Percentiles rank a stretch among this genome's conserved stretches.
Conservation (phyloP, 2,329 filamentous ascomycete genomes). For the Penicillium sp. region DNA sequence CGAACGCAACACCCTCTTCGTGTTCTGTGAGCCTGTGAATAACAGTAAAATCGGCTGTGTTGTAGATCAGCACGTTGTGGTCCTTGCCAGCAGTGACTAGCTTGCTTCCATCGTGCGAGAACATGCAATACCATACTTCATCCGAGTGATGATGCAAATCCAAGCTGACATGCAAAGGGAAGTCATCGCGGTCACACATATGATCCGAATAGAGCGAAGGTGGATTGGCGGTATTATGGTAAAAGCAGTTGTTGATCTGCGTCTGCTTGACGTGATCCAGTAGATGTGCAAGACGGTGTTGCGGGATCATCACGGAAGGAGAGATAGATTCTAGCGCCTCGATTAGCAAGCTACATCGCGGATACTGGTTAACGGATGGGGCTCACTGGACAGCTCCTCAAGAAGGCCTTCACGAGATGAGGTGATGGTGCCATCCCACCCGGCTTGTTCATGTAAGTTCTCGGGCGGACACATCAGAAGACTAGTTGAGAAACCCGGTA, state of each 20-base stretch:
- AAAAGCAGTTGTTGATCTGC: constrained; percentile 79
- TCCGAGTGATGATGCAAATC: constrained; percentile 70
- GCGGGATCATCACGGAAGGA: constrained; percentile 93
- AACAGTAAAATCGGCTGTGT: constrained; percentile 65
- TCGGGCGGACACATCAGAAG: constrained; percentile 84
- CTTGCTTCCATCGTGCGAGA: constrained; percentile 79
- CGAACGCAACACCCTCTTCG: constrained; percentile 67
- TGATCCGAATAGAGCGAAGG: constrained; percentile 91
- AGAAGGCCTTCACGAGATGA: constrained; percentile 70
- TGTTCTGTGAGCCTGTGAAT: constrained; percentile 63
- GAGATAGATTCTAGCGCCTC: constrained; percentile 70
- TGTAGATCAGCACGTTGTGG: constrained; percentile 74
- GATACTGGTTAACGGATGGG: not conserved
- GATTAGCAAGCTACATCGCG: constrained; percentile 21
- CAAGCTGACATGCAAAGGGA: constrained; percentile 67
- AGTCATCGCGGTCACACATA: constrained; percentile 71
- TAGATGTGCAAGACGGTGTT: constrained; percentile 77
- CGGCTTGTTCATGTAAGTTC: constrained; percentile 70
- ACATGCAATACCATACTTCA: constrained; percentile 88
- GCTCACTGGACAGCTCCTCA: constrained; percentile 76
- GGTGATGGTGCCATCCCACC: constrained; percentile 79
- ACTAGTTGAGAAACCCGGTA: constrained; percentile 42
- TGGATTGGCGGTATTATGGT: constrained; percentile 74
- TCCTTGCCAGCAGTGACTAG: constrained; percentile 80
- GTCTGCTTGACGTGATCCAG: constrained; percentile 77